These are phyloP conservation scores for Aspergillus sparsus DNA, from an alignment of 495 filamentous ascomycete genomes.

Conservation along the genomic window DNA sequence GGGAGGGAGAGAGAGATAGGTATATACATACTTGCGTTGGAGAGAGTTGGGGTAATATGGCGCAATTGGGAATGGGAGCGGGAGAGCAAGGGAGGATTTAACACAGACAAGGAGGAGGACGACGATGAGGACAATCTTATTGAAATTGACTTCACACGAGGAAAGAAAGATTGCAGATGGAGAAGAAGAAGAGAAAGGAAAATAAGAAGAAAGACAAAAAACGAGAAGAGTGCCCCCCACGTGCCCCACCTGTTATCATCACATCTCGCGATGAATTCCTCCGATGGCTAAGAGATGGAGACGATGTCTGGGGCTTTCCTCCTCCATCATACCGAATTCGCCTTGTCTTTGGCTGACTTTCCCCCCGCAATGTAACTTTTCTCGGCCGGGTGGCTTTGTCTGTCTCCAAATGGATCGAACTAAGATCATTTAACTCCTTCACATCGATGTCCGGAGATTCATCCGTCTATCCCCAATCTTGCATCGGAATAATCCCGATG, in stretches of 20 bases:
- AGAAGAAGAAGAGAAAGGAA: slow-evolving; percentile 1
- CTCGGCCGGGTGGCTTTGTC: not conserved
- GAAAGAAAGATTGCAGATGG: not conserved
- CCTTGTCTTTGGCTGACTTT: not conserved
- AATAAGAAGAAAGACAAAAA: not conserved
- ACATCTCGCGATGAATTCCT: slow-evolving; percentile 15
- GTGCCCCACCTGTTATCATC: slow-evolving; percentile 18
- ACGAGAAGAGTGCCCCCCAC: slow-evolving; percentile 7
- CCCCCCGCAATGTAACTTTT: not conserved
- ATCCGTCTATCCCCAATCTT: not conserved
- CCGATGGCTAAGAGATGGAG: slow-evolving; percentile 1
- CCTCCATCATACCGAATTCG: not conserved
- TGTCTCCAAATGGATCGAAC: not conserved
- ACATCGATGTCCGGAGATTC: not conserved
- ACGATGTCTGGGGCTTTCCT: not conserved
- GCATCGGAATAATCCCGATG: slow-evolving; percentile 14
- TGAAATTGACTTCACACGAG: not conserved
- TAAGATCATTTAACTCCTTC: not conserved
- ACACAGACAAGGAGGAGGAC: not conserved
- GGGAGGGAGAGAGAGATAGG: not conserved
- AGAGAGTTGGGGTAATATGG: not conserved
- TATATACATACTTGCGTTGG: not conserved
- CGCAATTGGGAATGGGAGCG: not conserved
- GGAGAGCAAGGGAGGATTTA: not conserved
- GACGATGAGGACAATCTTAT: not conserved